Evolutionary conservation across 306 rosid genomes (phyloP).

Genomic region (Quercus bicolor): DNA sequence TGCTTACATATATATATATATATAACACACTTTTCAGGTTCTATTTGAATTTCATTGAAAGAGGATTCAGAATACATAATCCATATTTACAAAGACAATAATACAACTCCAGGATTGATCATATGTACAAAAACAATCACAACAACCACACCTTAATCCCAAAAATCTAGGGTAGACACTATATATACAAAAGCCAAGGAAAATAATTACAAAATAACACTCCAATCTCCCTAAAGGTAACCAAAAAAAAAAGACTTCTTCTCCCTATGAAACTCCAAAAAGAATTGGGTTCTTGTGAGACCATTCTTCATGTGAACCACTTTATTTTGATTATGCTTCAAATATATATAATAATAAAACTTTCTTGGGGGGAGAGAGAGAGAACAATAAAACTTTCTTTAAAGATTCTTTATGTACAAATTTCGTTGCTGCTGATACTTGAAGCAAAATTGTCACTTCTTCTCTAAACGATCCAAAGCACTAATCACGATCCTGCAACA

Average conservation of each 20-base stretch:
- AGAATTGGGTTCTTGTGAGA: constrained; percentile 22
- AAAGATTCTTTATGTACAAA: constrained; percentile 29
- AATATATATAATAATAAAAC: neutral
- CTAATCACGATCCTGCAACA: constrained; percentile 67
- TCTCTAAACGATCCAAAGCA: constrained; percentile 68
- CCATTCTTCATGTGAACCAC: constrained; percentile 19
- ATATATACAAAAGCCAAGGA: constrained; percentile 4
- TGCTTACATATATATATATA: neutral
- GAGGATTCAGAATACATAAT: constrained; percentile 24
- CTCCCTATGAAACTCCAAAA: constrained; percentile 23
- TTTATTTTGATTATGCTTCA: constrained; percentile 16
- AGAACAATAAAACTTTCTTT: constrained; percentile 3
- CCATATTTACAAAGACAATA: constrained; percentile 34
- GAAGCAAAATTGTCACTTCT: constrained; percentile 19
- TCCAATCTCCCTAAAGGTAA: neutral
- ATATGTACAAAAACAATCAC: neutral
- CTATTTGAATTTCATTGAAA: constrained; percentile 21
- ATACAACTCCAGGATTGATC: neutral
- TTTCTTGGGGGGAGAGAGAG: no score
- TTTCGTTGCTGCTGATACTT: constrained; percentile 23
- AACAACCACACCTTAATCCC: no score
- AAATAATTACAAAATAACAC: neutral
- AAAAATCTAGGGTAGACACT: no score
- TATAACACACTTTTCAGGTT: constrained; percentile 7
- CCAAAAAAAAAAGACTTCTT: neutral